phyloP scores from a whole-genome alignment of 1,139 yeast genomes.

The Sugiyamaella paludigena region DNA sequence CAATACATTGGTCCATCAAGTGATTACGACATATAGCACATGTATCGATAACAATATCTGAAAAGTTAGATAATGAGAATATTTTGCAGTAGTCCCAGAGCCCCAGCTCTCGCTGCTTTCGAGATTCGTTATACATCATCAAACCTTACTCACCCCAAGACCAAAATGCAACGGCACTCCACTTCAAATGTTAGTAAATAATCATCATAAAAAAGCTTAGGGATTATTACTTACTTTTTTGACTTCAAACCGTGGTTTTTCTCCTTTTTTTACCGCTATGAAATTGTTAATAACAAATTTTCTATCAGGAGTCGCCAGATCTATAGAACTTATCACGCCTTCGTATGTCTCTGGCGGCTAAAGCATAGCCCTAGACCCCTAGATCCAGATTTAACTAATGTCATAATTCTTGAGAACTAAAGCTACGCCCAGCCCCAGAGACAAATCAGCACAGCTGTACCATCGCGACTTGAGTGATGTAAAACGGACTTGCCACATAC shows the following conservation, averaged over 20 bases:
- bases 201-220: neutral
- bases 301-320: no score
- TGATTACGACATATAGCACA: slow-evolving; percentile 99
- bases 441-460: no score
- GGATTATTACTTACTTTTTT: slow-evolving; percentile 45
- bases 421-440: no score
- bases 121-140: no score
- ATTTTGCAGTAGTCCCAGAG: no score
- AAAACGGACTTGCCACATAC: neutral
- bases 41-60: slow-evolving; percentile 83
- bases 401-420: no score
- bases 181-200: slow-evolving; percentile 36
- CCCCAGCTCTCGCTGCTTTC: no score
- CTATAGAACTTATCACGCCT: slow-evolving; percentile 2
- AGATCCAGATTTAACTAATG: no score
- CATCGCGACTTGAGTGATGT: no score
- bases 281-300: neutral
- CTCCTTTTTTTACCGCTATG: slow-evolving; percentile 4
- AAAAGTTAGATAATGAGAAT: slow-evolving; percentile 1
- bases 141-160: slow-evolving; percentile 78
- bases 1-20: slow-evolving; percentile 98
- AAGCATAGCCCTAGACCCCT: no score
- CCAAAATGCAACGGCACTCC: slow-evolving; percentile 99
- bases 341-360: no score
- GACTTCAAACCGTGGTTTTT: slow-evolving; percentile 61